Base-by-base conservation (phyloP, 148 eudicot genomes). In the Dianthus caryophyllus region DNA sequence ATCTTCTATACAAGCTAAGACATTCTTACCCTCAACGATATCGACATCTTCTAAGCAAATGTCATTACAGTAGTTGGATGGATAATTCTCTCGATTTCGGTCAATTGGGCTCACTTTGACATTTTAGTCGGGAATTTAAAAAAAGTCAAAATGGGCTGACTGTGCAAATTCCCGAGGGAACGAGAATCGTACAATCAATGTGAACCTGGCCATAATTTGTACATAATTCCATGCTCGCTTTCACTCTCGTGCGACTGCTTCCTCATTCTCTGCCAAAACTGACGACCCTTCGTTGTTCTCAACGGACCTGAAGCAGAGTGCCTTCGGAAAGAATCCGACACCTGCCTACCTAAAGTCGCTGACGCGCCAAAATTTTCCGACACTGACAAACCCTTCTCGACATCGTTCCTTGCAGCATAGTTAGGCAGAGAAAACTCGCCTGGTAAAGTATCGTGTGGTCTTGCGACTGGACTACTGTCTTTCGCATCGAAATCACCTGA, bases 251-350 rank as follows among this genome's bases (percentile, higher is more conserved):
- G 73, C 17, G 90, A 78, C 60, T 75, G 70, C 59, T 81, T 77
- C 63, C 84, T 80, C 68, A 81, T 62, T 64, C 70, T 83, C 76
- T 83, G 77, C 97, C 93, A 85, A 58, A 87, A 77, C 20, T 55
- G 61, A 47, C 69, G 73, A 22, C 76, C 69, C 63, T 66, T 83
- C 24, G 71, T 59, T 0, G 77, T 77, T 56, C 81, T 81, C 39
- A 89, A 46, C n/a, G 91, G 91, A 64, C 93, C 96, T 2, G 89
- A 87, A 36, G 87, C 77, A 9, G 96, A 92, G 64, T 84, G 76
- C 79, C 87, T 84, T 73, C 78, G 69, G 53, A 76, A 77, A 6
- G 90, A 84, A 54, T 51, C 85, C 2, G 71, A 79, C 38, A 75
- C 74, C 58, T 73, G 75, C 73, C 65, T 65, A 67, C 72, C 77